Evolutionary conservation across 495 filamentous ascomycete species (phyloP), one percentile per base, ranked within the genome.

Genomic region (Parachaetomium inaequale): DNA sequence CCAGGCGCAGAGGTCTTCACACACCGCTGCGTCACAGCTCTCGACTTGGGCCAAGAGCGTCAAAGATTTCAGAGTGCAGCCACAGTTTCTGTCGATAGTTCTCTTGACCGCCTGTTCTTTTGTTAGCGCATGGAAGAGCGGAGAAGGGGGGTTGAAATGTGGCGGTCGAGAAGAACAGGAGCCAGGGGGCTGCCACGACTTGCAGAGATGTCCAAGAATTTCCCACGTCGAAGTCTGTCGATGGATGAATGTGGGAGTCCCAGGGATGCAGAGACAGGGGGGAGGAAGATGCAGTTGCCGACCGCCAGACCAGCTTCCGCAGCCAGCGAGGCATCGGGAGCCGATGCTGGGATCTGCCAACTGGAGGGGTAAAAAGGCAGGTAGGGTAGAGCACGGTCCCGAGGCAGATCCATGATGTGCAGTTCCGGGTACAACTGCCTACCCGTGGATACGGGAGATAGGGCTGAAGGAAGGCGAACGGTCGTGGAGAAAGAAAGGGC

Each of bases 91-190:
- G 3, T 40, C 7, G 58, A 26, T 25, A 32, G 47, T 40, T 26
- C 7, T 3, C 36, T 45, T 60, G 58, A 60, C 58, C 58, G 58
- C 58, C 58, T 60, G 49, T 60, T 60, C 36, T 17, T 45, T 8
- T 7, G 36, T 60, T 53, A 60, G 58, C 47, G 25, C 15, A 23
- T 26, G 43, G 38, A 36, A 58, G 45, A 10, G 21, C 45, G 31
- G 29, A 50, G 47, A 32, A 32, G 26, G 21, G 57, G 25, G 25
- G 14, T n/a, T 21, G 34, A 8, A 32, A 40, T 59, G 57, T 59
- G 46, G 57, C 57, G 34, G 47, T 31, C 31, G 49, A 42, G 36
- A 34, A 34, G 26, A n/a, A 34, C 38, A 58, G 25, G 28, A 36
- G 43, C 28, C 8, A 57, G 15, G 51, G 51, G 26, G 7, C 38